Percentiles rank a stretch among this genome's conserved stretches.
Evolutionary conservation across 106 monocot species (phyloP).

Genomic region (Dioscorea dumetorum): DNA sequence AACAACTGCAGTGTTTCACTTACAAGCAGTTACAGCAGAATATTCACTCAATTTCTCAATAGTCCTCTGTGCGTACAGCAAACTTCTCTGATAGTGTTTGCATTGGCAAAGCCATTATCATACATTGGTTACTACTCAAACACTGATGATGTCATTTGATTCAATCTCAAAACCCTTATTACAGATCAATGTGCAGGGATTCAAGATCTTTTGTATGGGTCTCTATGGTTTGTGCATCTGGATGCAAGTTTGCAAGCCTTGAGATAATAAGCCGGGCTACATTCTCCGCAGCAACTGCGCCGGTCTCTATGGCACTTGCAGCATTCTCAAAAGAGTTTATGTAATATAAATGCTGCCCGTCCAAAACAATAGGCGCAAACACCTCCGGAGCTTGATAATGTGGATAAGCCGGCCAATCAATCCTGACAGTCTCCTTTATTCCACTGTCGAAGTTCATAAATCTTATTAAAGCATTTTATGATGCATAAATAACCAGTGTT

Average conservation of each 20-base stretch:
- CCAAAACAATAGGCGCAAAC: constrained; percentile 81
- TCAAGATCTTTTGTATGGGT: background rate
- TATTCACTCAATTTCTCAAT: too few relatives aligned
- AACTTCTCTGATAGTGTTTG: too few relatives aligned
- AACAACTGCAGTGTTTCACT: too few relatives aligned
- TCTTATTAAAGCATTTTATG: background rate
- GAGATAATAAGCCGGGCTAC: constrained; percentile 83
- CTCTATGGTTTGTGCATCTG: background rate
- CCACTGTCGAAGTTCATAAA: constrained; percentile 19
- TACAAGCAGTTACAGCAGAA: too few relatives aligned
- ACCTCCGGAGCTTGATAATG: constrained; percentile 81
- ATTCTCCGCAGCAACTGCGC: constrained; percentile 93
- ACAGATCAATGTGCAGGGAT: constrained; percentile 14
- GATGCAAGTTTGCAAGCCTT: constrained; percentile 25
- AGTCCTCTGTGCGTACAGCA: too few relatives aligned
- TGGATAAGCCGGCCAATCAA: constrained; percentile 97
- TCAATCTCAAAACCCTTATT: too few relatives aligned
- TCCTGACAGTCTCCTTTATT: constrained; percentile 61
- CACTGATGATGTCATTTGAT: background rate
- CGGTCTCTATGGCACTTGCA: constrained; percentile 83
- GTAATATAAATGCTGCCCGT: constrained; percentile 83
- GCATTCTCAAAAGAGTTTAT: constrained; percentile 96
- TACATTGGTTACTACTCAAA: too few relatives aligned
- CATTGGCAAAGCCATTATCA: too few relatives aligned
- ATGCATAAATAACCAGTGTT: background rate